Evolutionary conservation across 148 eudicot genomes (phyloP), one percentile per base, ranked within the genome.

Genomic region (Arctostaphylos glauca): DNA sequence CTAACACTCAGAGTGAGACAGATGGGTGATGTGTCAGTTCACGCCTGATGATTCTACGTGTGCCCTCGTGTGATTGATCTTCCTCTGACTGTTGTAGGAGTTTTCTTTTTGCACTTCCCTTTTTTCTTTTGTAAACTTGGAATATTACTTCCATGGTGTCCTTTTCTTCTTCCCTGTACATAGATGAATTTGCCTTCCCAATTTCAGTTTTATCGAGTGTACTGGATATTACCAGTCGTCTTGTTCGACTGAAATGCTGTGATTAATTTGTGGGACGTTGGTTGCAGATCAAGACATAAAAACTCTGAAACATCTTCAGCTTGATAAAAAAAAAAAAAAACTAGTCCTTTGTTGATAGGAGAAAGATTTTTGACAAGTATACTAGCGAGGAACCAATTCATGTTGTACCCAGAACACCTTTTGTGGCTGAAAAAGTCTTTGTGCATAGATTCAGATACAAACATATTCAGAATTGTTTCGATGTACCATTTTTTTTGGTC

Each of bases 1-100:
- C 38, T 68, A 2, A 68, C 74, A 15, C 74, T 68, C 19, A 68
- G 74, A 9, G 74, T 68, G 47, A 38, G 74, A 68, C 74, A 68
- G 74, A 68, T 68, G 31, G 47, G 74, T 41, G 74, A 68, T 0
- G 47, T 46, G 16, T 38, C 47, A 5, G 2, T 31, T 41, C 74
- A 68, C 74, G 12, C 5, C 19, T 68, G 47, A 68, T 38, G 47
- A 68, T 41, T 68, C 74, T 68, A 0, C 41, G 31, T 68, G 38
- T 14, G 43, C n/a, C 74, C 19, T 68, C 74, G 16, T 1, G 47
- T 14, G 74, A 23, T 41, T 67, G 73, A 68, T 68, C 47, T 68
- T 41, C 47, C 74, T 68, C 13, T 68, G 74, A 3, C 74, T 67
- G 47, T 46, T 68, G 74, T 2, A 31, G 9, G 14, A 38, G 74